Percentiles rank a stretch among this genome's conserved stretches.
phyloP scores from a whole-genome alignment of 495 filamentous ascomycete species.

The Rusavskia elegans region DNA sequence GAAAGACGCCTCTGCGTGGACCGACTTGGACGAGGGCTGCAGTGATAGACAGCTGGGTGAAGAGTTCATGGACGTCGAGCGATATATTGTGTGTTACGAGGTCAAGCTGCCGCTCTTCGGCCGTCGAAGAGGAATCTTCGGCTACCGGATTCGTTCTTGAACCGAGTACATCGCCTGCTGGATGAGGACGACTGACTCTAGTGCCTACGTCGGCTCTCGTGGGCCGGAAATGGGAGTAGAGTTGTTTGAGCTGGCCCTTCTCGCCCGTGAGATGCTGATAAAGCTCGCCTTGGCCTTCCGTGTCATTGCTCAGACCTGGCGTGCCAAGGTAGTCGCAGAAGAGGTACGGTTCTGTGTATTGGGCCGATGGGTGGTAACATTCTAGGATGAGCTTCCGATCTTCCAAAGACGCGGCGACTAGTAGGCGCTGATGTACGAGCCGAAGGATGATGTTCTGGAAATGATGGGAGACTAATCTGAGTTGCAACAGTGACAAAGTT shows the following conservation, averaged over 20 bases:
- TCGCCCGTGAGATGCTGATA: constrained; percentile 18
- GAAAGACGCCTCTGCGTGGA: constrained; percentile 38
- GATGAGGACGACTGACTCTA: constrained; percentile 18
- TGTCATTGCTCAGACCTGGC: constrained; percentile 26
- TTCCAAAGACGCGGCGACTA: constrained; percentile 34
- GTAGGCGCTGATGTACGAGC: constrained; percentile 49
- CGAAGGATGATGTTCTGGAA: constrained; percentile 53
- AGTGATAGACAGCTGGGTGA: constrained; percentile 54
- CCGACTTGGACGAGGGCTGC: constrained; percentile 52
- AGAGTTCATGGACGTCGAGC: constrained; percentile 51
- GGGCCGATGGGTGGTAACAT: constrained; percentile 60
- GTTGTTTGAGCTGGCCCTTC: constrained; percentile 19
- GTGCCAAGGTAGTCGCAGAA: constrained; percentile 54
- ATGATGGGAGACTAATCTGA: constrained; percentile 44
- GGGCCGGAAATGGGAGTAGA: constrained; percentile 49
- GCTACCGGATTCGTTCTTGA: constrained; percentile 15
- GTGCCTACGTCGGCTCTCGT: constrained; percentile 29
- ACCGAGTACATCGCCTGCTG: constrained; percentile 23
- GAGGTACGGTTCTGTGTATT: constrained; percentile 48
- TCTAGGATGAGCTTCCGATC: constrained; percentile 56
- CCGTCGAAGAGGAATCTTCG: constrained; percentile 6
- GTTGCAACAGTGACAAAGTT: constrained; percentile 41
- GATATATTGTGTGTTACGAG: constrained; percentile 39
- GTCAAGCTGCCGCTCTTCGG: constrained; percentile 14
- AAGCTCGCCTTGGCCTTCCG: constrained; percentile 24